Evolutionary conservation across 352 stramenopile genomes (phyloP).

Genomic region (Blastocystis sp.): DNA sequence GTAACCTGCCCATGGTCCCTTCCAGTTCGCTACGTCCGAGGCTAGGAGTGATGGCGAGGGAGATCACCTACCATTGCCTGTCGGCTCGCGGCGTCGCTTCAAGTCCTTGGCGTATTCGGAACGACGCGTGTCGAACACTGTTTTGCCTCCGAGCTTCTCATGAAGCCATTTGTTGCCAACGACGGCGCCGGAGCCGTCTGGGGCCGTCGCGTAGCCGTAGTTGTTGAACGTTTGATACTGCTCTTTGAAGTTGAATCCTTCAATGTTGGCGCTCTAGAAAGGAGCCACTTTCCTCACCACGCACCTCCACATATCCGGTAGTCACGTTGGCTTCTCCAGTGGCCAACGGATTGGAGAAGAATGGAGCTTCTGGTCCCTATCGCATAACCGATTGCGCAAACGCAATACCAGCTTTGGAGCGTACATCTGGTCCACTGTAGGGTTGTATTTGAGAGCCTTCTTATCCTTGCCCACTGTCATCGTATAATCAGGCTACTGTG

Average conservation of each 20-base stretch:
- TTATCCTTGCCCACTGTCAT: neutral
- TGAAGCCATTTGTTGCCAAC: constrained; percentile 54
- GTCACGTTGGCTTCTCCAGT: constrained; percentile 32
- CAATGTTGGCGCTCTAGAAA: constrained; percentile 3
- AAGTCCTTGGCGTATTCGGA: constrained; percentile 28
- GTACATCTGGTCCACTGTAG: constrained; percentile 35
- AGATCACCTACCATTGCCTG: constrained; percentile 4
- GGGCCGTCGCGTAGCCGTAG: constrained; percentile 31
- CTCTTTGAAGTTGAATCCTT: constrained; percentile 56
- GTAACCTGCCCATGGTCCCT: constrained; percentile 50
- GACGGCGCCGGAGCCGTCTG: constrained; percentile 11
- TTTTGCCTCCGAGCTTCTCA: constrained; percentile 42
- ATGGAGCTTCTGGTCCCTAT: constrained; percentile 52
- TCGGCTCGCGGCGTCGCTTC: neutral
- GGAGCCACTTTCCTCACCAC: neutral
- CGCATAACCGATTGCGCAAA: neutral
- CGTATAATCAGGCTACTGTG: neutral
- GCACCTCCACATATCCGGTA: constrained; percentile 50
- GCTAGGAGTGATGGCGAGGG: neutral
- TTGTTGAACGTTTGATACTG: constrained; percentile 55
- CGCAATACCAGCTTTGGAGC: neutral
- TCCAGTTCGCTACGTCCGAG: constrained; percentile 16
- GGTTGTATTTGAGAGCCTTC: constrained; percentile 49
- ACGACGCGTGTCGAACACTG: constrained; percentile 33
- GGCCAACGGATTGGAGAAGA: constrained; percentile 17